Conservation (phyloP, 2,329 filamentous ascomycete species). For the Graphium sp. region DNA sequence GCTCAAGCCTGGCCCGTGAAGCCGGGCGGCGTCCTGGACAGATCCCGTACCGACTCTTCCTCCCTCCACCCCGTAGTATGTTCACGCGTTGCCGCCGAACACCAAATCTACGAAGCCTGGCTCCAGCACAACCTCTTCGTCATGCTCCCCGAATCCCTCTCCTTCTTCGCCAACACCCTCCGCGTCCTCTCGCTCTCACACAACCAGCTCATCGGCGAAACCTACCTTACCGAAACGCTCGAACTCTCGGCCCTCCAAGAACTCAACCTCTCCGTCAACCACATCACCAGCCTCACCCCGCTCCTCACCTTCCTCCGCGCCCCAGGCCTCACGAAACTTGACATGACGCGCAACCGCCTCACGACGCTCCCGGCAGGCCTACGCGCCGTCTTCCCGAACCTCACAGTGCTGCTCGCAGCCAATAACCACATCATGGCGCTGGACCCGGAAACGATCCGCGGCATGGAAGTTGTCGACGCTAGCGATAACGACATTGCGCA, state of each 20-base stretch:
- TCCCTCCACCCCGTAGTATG: constrained; percentile 40
- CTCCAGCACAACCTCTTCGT: constrained; percentile 66
- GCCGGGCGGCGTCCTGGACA: constrained; percentile 48
- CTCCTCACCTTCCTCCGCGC: constrained; percentile 54
- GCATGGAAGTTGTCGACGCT: constrained; percentile 61
- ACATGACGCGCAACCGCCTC: constrained; percentile 72
- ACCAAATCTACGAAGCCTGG: constrained; percentile 39
- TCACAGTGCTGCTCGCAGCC: constrained; percentile 54
- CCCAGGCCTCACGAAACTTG: constrained; percentile 57
- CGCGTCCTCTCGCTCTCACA: constrained; percentile 58
- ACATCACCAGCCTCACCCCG: constrained; percentile 51
- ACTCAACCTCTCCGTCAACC: constrained; percentile 59
- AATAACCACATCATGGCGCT: constrained; percentile 69
- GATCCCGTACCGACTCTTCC: constrained; percentile 48
- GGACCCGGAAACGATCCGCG: constrained; percentile 55
- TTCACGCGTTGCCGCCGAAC: constrained; percentile 34
- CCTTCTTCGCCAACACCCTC: constrained; percentile 53
- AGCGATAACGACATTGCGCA: constrained; percentile 75
- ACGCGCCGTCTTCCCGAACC: constrained; percentile 48
- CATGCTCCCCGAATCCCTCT: constrained; percentile 52
- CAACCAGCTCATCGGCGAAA: constrained; percentile 50
- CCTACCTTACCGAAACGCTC: constrained; percentile 49
- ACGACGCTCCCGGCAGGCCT: constrained; percentile 47
- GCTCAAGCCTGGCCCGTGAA: constrained; percentile 36
- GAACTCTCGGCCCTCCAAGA: constrained; percentile 60